A percentile compares a stretch with the other conserved stretches of the same genome.
phyloP scores from a whole-genome alignment of 495 filamentous ascomycete genomes.

The Podospora bellae-mahoneyi region DNA sequence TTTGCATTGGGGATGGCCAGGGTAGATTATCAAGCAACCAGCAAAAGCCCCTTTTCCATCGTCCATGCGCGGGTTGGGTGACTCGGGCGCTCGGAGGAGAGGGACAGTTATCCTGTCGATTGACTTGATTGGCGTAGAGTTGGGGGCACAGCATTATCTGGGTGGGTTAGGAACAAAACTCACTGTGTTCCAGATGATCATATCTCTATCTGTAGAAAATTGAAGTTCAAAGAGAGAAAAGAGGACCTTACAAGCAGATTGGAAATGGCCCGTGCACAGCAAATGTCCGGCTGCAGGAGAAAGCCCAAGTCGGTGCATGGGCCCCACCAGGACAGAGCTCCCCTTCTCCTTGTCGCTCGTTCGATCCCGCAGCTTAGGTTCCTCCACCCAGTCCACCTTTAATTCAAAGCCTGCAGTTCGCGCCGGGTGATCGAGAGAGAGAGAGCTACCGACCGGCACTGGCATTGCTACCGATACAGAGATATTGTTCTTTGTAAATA shows the following conservation, averaged over 20 bases:
- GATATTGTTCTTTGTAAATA: too few relatives aligned
- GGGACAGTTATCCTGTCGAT: too few relatives aligned
- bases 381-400: constrained; percentile 13
- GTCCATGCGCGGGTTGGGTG: not conserved
- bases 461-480: too few relatives aligned
- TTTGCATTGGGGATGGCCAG: constrained; percentile 4
- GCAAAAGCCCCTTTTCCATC: constrained; percentile 3
- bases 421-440: not conserved
- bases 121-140: too few relatives aligned
- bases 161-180: not conserved
- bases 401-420: not conserved
- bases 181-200: not conserved
- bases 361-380: constrained; percentile 16
- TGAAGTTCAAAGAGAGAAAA: not conserved
- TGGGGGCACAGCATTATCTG: not conserved
- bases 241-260: not conserved
- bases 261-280: constrained; percentile 18
- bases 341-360: constrained; percentile 7
- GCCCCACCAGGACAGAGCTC: constrained; percentile 12
- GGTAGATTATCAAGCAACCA: constrained; percentile 7
- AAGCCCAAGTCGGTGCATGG: not conserved
- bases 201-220: not conserved
- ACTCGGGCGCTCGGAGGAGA: not conserved
- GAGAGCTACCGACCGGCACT: not conserved
- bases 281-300: constrained; percentile 19